These are phyloP conservation scores for Rhypophila decipiens DNA, from an alignment of 495 filamentous ascomycete genomes.

Conservation along the genomic window DNA sequence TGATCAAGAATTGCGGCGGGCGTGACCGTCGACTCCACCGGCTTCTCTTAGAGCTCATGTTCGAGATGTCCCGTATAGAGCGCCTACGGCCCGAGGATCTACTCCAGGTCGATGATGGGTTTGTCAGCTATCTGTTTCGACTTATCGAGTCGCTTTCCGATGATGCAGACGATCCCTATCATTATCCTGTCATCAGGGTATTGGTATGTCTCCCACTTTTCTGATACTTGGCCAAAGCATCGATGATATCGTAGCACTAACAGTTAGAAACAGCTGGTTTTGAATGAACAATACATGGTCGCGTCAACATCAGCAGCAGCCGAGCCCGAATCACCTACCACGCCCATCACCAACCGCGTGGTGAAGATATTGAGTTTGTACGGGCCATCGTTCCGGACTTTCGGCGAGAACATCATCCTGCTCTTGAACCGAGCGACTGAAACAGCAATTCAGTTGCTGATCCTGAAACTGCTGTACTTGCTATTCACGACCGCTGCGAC, in stretches of 20 bases:
- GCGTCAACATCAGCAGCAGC: slow-evolving; percentile 52
- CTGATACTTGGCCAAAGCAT: not conserved
- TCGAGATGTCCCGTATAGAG: slow-evolving; percentile 96
- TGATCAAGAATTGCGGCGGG: slow-evolving; percentile 60
- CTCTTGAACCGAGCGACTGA: slow-evolving; percentile 94
- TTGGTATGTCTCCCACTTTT: slow-evolving; percentile 50
- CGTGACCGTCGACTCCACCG: slow-evolving; percentile 70
- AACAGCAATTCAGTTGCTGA: slow-evolving; percentile 85
- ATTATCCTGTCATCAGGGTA: slow-evolving; percentile 91
- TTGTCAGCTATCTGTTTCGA: slow-evolving; percentile 75
- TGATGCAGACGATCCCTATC: slow-evolving; percentile 90
- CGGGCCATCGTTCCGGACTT: slow-evolving; percentile 80
- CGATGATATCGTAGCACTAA: slow-evolving; percentile 1
- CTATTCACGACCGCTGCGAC: slow-evolving; percentile 87
- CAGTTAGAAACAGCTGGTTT: slow-evolving; percentile 59
- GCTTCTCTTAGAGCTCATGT: slow-evolving; percentile 79
- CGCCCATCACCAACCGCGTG: slow-evolving; percentile 78
- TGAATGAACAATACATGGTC: slow-evolving; percentile 99
- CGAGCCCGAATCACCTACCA: slow-evolving; percentile 39
- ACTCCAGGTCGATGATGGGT: slow-evolving; percentile 73
- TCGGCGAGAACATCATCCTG: slow-evolving; percentile 96
- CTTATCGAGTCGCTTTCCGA: slow-evolving; percentile 86
- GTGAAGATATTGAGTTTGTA: slow-evolving; percentile 79
- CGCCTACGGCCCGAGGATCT: slow-evolving; percentile 71
- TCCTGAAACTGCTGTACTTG: slow-evolving; percentile 90